Base-by-base conservation (phyloP, 768 basidiomycete species). In the Leccinum truebloodii region DNA sequence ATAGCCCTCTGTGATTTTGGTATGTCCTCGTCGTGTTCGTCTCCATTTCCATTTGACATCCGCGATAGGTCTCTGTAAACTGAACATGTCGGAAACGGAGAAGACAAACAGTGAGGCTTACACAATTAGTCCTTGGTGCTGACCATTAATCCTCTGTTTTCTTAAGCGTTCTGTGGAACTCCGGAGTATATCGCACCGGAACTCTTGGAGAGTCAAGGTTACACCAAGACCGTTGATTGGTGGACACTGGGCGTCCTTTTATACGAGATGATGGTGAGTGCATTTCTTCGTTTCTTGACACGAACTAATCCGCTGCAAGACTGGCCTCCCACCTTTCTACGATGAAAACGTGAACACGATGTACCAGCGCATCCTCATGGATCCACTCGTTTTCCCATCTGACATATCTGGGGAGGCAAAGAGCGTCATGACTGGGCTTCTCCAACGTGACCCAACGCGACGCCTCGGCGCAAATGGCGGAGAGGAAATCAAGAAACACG, bases 151-250 rank as follows among this genome's bases (percentile, higher is more conserved):
- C 30, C 51, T 4, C 14, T 16, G 26, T 58, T 58, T 59, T 34
- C 22, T 58, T 44, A 65, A 92, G 90, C 95, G 8, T 99, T 99
- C 82, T 99, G 96, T 70, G 96, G 96, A 7, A 99, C 96, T 6
- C 96, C 96, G 2, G 96, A 99, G 74, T 98, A 98, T 76, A 98
- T 98, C 68, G 95, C 95, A 8, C 96, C 96, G 0, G 96, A 99
- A 73, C 84, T 99, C 39, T 84, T 99, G 63, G 94, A 95, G 72
- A 97, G 92, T 63, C 91, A 94, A 69, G 96, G 97, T 1, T 98
- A 99, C 77, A 96, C 94, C 4, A 95, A 95, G 71, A 97, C 96
- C 0, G 97, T 99, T 16, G 96, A 99, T 70, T 99, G 96, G 96
- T 95, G 93, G 96, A 98, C 96, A 1, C 81, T 98, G 4, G 97